Percentiles rank a stretch among this genome's conserved stretches.
Evolutionary conservation across 2,329 filamentous ascomycete genomes (phyloP).

Genomic region (Aspergillus alliaceus): DNA sequence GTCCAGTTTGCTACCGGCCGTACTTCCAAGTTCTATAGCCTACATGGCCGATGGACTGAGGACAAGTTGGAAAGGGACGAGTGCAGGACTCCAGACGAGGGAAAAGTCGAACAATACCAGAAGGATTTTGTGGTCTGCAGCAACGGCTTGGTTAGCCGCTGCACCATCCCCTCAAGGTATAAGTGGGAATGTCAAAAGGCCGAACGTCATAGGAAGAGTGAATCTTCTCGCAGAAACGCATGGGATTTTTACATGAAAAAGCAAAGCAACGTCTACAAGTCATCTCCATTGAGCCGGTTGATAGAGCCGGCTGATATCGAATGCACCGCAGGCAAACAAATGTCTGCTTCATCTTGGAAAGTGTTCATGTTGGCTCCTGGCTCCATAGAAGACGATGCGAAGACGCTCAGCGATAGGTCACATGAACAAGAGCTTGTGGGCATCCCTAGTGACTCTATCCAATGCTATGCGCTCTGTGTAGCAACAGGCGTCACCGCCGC

Average conservation of each 20-base stretch:
- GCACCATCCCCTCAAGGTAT: neutral
- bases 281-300: slow-evolving; percentile 6
- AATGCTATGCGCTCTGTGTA: neutral
- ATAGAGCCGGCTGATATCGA: neutral
- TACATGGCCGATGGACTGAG: slow-evolving; percentile 22
- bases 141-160: neutral
- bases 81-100: slow-evolving; percentile 9
- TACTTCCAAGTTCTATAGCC: slow-evolving; percentile 22
- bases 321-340: neutral
- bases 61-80: slow-evolving; percentile 4
- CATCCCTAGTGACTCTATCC: neutral
- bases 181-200: neutral
- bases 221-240: neutral
- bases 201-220: neutral
- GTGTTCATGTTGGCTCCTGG: neutral
- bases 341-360: neutral
- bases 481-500: neutral
- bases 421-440: neutral
- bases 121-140: neutral
- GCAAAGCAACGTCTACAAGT: neutral
- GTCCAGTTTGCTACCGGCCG: slow-evolving; percentile 11
- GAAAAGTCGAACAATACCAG: neutral
- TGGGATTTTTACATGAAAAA: neutral
- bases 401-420: neutral
- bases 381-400: neutral